Base-by-base conservation (phyloP, 495 filamentous ascomycete genomes). In the Trichoderma asperelloides region DNA sequence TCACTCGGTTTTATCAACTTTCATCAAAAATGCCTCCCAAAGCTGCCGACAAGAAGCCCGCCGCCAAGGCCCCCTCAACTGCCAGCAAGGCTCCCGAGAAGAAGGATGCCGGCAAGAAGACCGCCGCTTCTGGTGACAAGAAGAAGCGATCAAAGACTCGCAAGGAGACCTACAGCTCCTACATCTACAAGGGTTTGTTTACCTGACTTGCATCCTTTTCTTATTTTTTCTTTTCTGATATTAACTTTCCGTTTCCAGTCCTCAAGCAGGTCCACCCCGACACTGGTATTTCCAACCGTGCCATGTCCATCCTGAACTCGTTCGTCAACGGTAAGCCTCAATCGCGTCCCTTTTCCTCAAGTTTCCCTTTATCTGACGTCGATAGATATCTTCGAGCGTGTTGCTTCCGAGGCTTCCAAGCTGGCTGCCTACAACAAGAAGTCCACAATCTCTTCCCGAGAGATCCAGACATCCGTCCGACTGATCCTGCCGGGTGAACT, bases 81-180 rank as follows among this genome's bases (percentile, higher is more conserved):
- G 82, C 81, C 60, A 78, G 78, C 70, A 83, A 83, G 79, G 80
- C 80, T 43, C 89, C 91, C 76, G 93, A 97, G 88, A 97, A 98
- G 90, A 97, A 98, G 89, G 94, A 97, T 79, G 96, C 93, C 70
- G 93, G 94, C 84, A 98, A 98, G 91, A 98, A 97, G 89, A 97
- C 95, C 51, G 92, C 95, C 45, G 87, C 92, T 47, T 84, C 91
- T 76, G 95, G 94, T 69, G 95, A 98, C 68, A 98, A 98, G 92
- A 98, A 98, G 91, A 98, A 98, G 93, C 92, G 96, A 74, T 96
- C 92, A 86, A 98, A 98, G 94, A 90, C 95, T 73, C 89, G 95
- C 81, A 97, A 97, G 91, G 95, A 98, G 88, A 98, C 95, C 65
- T 98, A 98, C 85, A 96, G 91, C 71, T 95, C 90, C 55, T 98